Percentiles rank a stretch among this genome's conserved stretches.
Conservation (phyloP, 768 basidiomycete species). For the Lactarius pseudohatsudake region DNA sequence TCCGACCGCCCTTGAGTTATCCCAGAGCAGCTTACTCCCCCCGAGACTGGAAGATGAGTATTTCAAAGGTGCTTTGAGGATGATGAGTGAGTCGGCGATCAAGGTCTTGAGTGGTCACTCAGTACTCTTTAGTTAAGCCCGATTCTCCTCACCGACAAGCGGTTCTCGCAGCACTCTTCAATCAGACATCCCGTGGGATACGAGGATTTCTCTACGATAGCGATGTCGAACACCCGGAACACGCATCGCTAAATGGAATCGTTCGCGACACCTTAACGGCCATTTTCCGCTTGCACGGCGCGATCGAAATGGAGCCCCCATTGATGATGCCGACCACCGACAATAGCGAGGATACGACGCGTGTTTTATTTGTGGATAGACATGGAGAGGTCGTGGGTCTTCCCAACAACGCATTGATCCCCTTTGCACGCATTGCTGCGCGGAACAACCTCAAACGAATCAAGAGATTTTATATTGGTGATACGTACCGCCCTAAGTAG, state of each 20-base stretch:
- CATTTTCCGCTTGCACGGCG: constrained; percentile 87
- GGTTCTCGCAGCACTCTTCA: constrained; percentile 77
- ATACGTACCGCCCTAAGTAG: constrained; percentile 69
- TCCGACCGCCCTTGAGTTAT: constrained; percentile 80
- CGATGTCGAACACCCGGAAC: constrained; percentile 65
- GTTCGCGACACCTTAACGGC: constrained; percentile 74
- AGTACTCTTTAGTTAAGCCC: constrained; percentile 55
- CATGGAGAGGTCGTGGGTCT: constrained; percentile 75
- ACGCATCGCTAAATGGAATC: constrained; percentile 67
- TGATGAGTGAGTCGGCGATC: constrained; percentile 58
- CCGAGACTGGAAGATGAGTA: constrained; percentile 79
- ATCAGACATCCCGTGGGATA: constrained; percentile 60
- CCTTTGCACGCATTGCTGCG: constrained; percentile 84
- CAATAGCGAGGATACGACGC: constrained; percentile 59
- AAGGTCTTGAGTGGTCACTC: background rate
- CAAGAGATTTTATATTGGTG: constrained; percentile 79
- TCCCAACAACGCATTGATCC: constrained; percentile 68
- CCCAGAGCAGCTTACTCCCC: constrained; percentile 76
- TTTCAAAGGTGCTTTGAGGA: constrained; percentile 72
- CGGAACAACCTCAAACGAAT: constrained; percentile 63
- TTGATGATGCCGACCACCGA: constrained; percentile 74
- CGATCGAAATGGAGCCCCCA: constrained; percentile 83
- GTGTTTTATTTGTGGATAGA: constrained; percentile 75
- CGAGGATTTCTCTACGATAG: constrained; percentile 74
- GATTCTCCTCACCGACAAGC: constrained; percentile 81